Percentiles rank a stretch among this genome's conserved stretches.
phyloP scores from a whole-genome alignment of 1,139 yeast species.

The Debaryomyces psychrophilus region DNA sequence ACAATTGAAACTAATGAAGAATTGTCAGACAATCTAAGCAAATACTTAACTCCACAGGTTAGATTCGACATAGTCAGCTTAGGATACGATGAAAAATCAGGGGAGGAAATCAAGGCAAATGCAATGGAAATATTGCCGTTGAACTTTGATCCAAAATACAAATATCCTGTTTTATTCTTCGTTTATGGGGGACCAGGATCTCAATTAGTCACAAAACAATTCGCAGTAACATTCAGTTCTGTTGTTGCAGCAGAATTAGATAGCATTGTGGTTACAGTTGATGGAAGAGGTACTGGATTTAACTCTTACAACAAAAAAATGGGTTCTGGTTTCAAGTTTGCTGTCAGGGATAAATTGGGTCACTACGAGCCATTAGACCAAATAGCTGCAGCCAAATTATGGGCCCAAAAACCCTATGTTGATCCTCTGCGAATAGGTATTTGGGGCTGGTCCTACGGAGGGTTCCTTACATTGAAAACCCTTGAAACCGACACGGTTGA shows the following conservation, averaged over 20 bases:
- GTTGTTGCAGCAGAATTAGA: constrained; percentile 69
- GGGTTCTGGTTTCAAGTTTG: constrained; percentile 56
- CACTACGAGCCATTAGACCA: constrained; percentile 72
- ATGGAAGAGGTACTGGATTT: constrained; percentile 82
- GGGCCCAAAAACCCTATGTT: constrained; percentile 58
- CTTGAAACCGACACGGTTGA: constrained; percentile 65
- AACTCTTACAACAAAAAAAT: constrained; percentile 42
- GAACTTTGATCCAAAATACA: constrained; percentile 52
- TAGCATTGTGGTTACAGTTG: constrained; percentile 77
- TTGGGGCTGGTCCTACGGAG: constrained; percentile 90
- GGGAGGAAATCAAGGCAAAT: constrained; percentile 50
- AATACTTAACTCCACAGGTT: constrained; percentile 53
- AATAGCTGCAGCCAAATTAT: constrained; percentile 64
- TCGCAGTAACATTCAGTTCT: constrained; percentile 60
- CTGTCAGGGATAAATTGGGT: constrained; percentile 69
- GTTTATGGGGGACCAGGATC: constrained; percentile 88
- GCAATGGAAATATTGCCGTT: constrained; percentile 67
- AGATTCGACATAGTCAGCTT: constrained; percentile 53
- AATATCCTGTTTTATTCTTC: constrained; percentile 72
- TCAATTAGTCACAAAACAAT: constrained; percentile 61
- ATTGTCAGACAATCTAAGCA: constrained; percentile 38
- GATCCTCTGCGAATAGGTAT: constrained; percentile 64
- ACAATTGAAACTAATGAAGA: constrained; percentile 54
- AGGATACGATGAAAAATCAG: constrained; percentile 43
- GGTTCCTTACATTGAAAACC: constrained; percentile 73